Evolutionary conservation across 352 stramenopile genomes (phyloP).

Genomic region (Bremia lactucae): DNA sequence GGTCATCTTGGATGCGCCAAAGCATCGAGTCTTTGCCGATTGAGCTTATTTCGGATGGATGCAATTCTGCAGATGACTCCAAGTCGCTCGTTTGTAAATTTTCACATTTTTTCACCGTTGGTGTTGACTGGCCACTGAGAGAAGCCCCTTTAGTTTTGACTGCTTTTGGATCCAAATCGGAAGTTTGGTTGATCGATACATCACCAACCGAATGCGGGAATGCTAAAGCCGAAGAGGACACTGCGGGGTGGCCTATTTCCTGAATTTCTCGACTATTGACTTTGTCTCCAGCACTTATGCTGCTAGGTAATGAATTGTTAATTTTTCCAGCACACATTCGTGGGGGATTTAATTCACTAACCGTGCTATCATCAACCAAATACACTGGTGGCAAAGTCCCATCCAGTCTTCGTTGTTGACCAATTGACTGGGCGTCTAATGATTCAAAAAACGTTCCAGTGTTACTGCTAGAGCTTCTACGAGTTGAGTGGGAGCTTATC

Average conservation of each 20-base stretch:
- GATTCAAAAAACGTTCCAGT: constrained; percentile 9
- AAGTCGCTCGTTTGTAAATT: constrained; percentile 34
- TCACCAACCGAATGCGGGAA: constrained; percentile 23
- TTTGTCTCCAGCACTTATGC: constrained; percentile 25
- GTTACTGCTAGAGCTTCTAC: constrained; percentile 10
- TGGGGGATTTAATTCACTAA: constrained; percentile 34
- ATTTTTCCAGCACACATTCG: constrained; percentile 15
- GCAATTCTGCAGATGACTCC: constrained; percentile 36
- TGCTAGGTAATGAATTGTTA: constrained; percentile 22
- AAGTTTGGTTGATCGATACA: constrained; percentile 10
- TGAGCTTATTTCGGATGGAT: constrained; percentile 41
- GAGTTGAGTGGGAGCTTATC: constrained; percentile 43
- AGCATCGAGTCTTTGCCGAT: constrained; percentile 49
- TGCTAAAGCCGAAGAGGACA: constrained; percentile 15
- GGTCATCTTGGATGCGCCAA: constrained; percentile 87
- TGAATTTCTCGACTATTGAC: constrained; percentile 7
- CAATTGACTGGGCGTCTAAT: constrained; percentile 1
- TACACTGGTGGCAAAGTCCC: constrained; percentile 56
- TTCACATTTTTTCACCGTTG: constrained; percentile 13
- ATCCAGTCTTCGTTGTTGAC: constrained; percentile 7
- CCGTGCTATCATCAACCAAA: constrained; percentile 64
- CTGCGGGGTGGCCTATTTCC: constrained; percentile 12
- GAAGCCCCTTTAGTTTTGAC: constrained; percentile 16
- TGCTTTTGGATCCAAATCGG: constrained; percentile 1
- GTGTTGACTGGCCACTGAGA: constrained; percentile 19